Evolutionary conservation across 495 filamentous ascomycete species (phyloP), one percentile per base, ranked within the genome.

Genomic region (Hypoxylon rickii): DNA sequence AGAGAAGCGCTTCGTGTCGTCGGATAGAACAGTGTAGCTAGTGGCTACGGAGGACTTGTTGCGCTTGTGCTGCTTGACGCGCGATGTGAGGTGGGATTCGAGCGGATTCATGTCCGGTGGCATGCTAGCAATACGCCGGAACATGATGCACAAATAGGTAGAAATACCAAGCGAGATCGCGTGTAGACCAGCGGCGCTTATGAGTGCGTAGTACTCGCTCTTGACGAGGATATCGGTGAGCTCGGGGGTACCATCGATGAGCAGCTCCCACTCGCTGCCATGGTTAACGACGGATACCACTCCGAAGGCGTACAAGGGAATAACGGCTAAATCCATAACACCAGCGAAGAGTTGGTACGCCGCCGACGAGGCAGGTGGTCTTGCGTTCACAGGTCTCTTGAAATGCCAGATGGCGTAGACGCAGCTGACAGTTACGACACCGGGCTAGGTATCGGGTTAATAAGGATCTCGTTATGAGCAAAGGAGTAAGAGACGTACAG

Each of bases 71-170:
- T 57, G 43, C 20, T 61, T 64, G 19, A 41, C 38, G 33, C 90
- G 85, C 8, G 89, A 85, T 3, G 92, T 96, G 31, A 96, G 71
- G 60, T 94, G 87, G 59, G 88, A 84, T 63, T 96, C 92, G 6
- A 96, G 73, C 6, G 92, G 92, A 59, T 96, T 96, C 87, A 95
- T 89, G 61, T 96, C 92, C 0, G 92, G 92, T 1, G 92, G 92
- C 47, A 96, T 79, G 11, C 76, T 75, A 18, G 84, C 74, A 59
- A 96, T 96, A 58, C 89, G 84, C 7, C 85, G 83, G 84, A 96
- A 96, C 55, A 88, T 80, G 42, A 89, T 61, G 1, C 81, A 81
- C 5, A 96, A 76, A 60, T 84, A 95, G 16, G 88, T 66, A 1
- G 87, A 88, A 20, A 95, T 74, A 7, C 71, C 72, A 3, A 92